Conservation (phyloP, 306 rosid species). For the Albizia julibrissin region DNA sequence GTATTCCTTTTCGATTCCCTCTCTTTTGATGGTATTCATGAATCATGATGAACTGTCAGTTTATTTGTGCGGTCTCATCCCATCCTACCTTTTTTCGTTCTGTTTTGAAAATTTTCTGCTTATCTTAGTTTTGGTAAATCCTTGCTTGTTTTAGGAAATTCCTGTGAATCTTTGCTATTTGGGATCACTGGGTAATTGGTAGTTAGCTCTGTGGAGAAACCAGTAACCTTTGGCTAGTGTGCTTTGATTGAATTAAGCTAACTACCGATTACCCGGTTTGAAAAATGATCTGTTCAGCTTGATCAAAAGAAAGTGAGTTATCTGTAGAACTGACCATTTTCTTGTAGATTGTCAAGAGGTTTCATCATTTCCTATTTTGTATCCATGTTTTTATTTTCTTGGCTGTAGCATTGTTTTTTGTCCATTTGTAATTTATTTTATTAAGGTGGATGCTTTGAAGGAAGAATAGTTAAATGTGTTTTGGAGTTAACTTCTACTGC, state of each 20-base stretch:
- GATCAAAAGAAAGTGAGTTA: neutral
- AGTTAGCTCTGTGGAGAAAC: neutral
- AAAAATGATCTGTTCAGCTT: neutral
- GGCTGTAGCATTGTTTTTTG: neutral
- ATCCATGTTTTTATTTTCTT: neutral
- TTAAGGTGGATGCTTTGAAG: neutral
- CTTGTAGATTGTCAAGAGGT: neutral
- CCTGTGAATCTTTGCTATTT: neutral
- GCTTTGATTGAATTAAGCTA: neutral
- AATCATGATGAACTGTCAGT: neutral
- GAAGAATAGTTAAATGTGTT: neutral
- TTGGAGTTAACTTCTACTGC: neutral
- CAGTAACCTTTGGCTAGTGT: neutral
- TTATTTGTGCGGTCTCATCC: neutral
- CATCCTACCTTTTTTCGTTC: neutral
- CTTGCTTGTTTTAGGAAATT: neutral
- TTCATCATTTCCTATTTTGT: neutral
- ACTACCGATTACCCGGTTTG: too few species aligned
- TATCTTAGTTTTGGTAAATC: neutral
- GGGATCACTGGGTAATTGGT: neutral
- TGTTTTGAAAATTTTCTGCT: neutral
- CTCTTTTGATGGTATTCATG: neutral
- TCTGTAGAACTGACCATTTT: neutral
- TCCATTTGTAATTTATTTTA: neutral
- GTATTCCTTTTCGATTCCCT: slow-evolving; percentile 36